These are phyloP conservation scores for Emmonsiellopsis sp. DNA, from an alignment of 2,329 filamentous ascomycete species.

Conservation along the genomic window DNA sequence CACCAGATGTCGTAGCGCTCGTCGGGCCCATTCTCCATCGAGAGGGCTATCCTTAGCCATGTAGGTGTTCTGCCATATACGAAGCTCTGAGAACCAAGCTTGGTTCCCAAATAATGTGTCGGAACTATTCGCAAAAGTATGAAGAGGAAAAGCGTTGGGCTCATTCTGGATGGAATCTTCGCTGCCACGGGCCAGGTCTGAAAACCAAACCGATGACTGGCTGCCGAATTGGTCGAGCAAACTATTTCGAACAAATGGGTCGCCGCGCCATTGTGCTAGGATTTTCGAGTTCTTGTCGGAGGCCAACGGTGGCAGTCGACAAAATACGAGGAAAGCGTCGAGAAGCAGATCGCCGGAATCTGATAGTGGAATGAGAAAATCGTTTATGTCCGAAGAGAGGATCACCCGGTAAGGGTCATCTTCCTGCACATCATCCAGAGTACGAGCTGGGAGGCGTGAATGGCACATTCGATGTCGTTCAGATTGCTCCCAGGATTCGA, in stretches of 20 bases:
- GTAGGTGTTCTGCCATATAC: constrained; percentile 20
- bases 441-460: constrained; percentile 58
- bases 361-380: constrained; percentile 42
- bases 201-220: constrained; percentile 19
- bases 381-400: constrained; percentile 65
- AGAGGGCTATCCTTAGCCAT: constrained; percentile 23
- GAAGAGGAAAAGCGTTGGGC: constrained; percentile 27
- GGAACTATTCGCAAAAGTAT: constrained; percentile 32
- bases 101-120: constrained; percentile 46
- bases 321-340: constrained; percentile 63
- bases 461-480: constrained; percentile 45
- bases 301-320: constrained; percentile 49
- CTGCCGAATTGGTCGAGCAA: constrained; percentile 21
- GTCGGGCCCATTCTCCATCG: constrained; percentile 40
- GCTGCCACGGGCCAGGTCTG: constrained; percentile 1
- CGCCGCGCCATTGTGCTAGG: constrained; percentile 34
- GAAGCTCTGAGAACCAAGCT: constrained; percentile 40
- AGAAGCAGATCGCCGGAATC: constrained; percentile 40
- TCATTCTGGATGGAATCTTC: constrained; percentile 8
- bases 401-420: constrained; percentile 78
- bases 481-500: constrained; percentile 37
- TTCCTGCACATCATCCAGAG: constrained; percentile 62
- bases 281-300: constrained; percentile 14
- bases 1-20: constrained; percentile 50
- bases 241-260: constrained; percentile 45